Evolutionary conservation across 768 basidiomycete species (phyloP), one percentile per base, ranked within the genome.

Genomic region (Suillus occidentalis): DNA sequence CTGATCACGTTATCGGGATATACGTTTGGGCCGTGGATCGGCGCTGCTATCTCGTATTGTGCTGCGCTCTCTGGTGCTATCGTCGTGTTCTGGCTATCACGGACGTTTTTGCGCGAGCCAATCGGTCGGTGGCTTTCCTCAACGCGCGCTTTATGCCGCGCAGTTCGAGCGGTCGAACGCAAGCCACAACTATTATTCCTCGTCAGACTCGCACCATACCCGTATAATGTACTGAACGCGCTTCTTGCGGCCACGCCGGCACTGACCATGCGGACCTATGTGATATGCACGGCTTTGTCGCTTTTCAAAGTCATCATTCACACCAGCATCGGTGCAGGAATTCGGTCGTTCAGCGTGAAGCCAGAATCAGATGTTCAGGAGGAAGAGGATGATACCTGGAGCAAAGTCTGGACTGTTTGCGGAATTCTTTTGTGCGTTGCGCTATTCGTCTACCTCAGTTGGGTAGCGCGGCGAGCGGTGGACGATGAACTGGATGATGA

Each of bases 221-320:
- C 91, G 0, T 94, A 91, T 81, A 97, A 97, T 79, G 91, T 97
- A 72, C 93, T 97, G 88, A 97, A 97, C 80, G 92, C 91, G 72
- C 87, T 97, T 57, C 85, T 97, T 57, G 94, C 95, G 9, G 92
- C 93, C 3, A 88, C 91, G n/a, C 89, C 89, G 39, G 87, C 89
- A 7, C 86, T 96, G 69, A 89, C 89, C 6, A 82, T 95, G 67
- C 82, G 83, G 67, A 93, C 91, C 31, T 95, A 94, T 80, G 85
- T 87, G 47, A 73, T 85, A 59, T 90, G 91, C 81, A 94, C 95
- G 28, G 89, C 89, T 16, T 82, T 95, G 62, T 90, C 91, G 63
- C 83, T 96, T 62, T 87, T 93, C 86, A 97, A 97, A 76, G 87
- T 96, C 70, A 89, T 94, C 76, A 84, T 96, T 58, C 95, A 97